Conservation (phyloP, 2,329 filamentous ascomycete species). For the Trichoderma arundinaceum region DNA sequence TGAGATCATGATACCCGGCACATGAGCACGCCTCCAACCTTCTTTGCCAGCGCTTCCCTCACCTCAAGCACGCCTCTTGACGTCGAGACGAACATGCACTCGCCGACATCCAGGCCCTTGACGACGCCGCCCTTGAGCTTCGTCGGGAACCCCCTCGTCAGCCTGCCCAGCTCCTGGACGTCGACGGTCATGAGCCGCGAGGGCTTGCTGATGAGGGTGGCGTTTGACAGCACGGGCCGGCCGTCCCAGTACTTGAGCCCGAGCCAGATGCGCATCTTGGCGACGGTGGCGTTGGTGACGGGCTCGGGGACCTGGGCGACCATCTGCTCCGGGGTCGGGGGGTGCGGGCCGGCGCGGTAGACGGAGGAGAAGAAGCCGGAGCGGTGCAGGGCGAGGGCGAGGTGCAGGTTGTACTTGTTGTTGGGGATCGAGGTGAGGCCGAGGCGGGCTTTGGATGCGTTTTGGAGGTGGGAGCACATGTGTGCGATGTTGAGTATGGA, state of each 20-base stretch:
- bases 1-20: slow-evolving; percentile 66
- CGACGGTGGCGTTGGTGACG: slow-evolving; percentile 73
- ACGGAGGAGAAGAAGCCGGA: slow-evolving; percentile 82
- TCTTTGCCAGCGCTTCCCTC: slow-evolving; percentile 80
- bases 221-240: slow-evolving; percentile 73
- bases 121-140: slow-evolving; percentile 67
- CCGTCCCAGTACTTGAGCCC: slow-evolving; percentile 90
- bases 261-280: slow-evolving; percentile 79
- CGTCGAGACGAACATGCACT: slow-evolving; percentile 81
- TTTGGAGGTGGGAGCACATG: slow-evolving; percentile 90
- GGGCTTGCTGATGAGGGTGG: slow-evolving; percentile 73
- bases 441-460: slow-evolving; percentile 82
- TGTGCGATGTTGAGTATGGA: slow-evolving; percentile 73
- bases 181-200: slow-evolving; percentile 73
- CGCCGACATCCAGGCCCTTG: slow-evolving; percentile 77
- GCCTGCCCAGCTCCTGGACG: slow-evolving; percentile 63
- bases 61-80: slow-evolving; percentile 79
- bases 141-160: slow-evolving; percentile 71
- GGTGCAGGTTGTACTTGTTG: slow-evolving; percentile 77
- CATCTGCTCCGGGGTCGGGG: slow-evolving; percentile 56
- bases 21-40: slow-evolving; percentile 78
- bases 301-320: slow-evolving; percentile 56
- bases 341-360: slow-evolving; percentile 68
- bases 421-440: slow-evolving; percentile 83
- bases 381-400: slow-evolving; percentile 79